Conservation (phyloP, 129 eudicot species). For the Kitagawia praeruptora region DNA sequence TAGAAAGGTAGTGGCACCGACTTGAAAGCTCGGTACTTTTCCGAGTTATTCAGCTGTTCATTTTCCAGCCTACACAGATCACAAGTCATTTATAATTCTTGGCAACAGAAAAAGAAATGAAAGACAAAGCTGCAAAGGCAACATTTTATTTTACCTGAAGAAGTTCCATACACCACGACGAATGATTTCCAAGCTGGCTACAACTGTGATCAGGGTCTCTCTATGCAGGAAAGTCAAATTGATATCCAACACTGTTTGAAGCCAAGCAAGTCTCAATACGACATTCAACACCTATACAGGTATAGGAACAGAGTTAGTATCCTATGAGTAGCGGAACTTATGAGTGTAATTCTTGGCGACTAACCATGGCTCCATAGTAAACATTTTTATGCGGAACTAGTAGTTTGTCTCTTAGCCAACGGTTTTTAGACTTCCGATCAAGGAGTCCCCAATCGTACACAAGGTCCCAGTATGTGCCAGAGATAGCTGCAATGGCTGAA, state of each 20-base stretch:
- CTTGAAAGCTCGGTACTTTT: background rate
- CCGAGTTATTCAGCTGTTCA: background rate
- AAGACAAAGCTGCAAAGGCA: background rate
- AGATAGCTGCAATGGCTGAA: conserved; percentile 50
- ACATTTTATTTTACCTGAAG: conserved; percentile 38
- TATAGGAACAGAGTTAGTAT: background rate
- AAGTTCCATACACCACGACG: conserved; percentile 79
- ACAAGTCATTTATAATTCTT: background rate
- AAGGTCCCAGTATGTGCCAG: conserved; percentile 64
- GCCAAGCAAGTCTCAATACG: conserved; percentile 70
- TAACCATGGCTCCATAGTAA: conserved; percentile 58
- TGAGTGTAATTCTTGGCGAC: background rate
- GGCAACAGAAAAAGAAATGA: too few relatives aligned
- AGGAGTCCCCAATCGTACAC: conserved; percentile 73
- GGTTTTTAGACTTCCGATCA: conserved; percentile 36
- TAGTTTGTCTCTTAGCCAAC: conserved; percentile 67
- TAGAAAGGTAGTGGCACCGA: background rate
- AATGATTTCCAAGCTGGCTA: conserved; percentile 57
- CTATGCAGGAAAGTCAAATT: conserved; percentile 39
- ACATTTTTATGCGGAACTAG: conserved; percentile 34
- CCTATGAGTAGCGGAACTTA: conserved; percentile 4
- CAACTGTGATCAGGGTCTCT: conserved; percentile 41
- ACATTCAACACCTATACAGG: conserved; percentile 42
- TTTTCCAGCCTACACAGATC: background rate
- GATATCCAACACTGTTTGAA: conserved; percentile 50